These are phyloP conservation scores for Lactarius trivialis DNA, from an alignment of 768 basidiomycete species.

Conservation along the genomic window DNA sequence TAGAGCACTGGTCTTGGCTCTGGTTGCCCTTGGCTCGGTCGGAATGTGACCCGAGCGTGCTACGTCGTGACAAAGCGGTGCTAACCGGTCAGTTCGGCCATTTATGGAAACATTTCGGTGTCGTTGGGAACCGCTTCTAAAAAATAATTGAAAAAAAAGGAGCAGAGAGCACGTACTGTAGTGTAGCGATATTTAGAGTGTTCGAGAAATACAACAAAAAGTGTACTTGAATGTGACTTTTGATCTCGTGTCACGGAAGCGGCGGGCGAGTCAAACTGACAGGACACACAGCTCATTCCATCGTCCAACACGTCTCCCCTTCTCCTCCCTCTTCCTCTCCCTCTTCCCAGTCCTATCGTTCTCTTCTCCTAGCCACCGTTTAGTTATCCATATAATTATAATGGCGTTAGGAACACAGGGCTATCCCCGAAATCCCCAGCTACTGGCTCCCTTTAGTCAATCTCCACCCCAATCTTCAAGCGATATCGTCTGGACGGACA, in stretches of 20 bases:
- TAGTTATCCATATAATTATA: neutral
- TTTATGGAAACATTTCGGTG: slow-evolving; percentile 4
- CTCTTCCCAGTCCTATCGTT: too few species aligned
- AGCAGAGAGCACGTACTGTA: neutral
- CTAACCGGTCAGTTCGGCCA: neutral
- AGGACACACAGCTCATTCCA: neutral
- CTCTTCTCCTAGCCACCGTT: neutral
- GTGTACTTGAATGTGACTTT: neutral
- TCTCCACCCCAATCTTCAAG: slow-evolving; percentile 9
- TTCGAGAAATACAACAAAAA: neutral
- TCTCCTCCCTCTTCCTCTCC: neutral
- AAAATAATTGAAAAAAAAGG: neutral
- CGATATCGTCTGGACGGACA: slow-evolving; percentile 13
- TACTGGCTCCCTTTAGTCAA: slow-evolving; percentile 4
- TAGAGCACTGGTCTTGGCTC: neutral
- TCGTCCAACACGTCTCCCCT: neutral
- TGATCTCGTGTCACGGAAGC: neutral
- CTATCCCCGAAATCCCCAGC: slow-evolving; percentile 12
- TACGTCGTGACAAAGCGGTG: too few species aligned
- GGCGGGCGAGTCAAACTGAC: neutral
- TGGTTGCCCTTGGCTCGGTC: neutral
- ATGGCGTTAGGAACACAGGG: slow-evolving; percentile 20
- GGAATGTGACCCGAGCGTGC: neutral
- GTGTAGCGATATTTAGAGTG: neutral
- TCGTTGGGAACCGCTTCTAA: neutral